phyloP scores from a whole-genome alignment of 192 early-diverging fungal genomes.

The Linnemannia schmuckeri region DNA sequence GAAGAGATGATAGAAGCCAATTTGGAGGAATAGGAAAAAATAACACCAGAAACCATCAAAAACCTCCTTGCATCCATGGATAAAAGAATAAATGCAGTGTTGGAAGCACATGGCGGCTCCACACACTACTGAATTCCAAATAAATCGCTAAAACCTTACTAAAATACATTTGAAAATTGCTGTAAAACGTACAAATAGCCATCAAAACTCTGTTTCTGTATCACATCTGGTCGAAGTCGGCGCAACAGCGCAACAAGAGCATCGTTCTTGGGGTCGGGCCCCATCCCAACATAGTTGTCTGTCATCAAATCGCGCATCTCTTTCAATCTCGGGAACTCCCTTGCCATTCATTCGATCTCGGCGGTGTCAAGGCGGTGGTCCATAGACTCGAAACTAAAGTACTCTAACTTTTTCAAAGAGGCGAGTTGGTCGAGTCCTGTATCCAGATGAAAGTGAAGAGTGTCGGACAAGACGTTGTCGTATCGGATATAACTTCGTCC shows the following conservation, averaged over 20 bases:
- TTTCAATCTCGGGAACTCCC: not conserved
- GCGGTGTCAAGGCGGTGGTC: not conserved
- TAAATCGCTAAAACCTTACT: too few relatives aligned
- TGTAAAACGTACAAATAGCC: too few relatives aligned
- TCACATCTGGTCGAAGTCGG: not conserved
- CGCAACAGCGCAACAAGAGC: not conserved
- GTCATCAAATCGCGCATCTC: not conserved
- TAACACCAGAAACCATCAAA: not conserved
- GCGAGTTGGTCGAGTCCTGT: not conserved
- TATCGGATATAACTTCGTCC: not conserved
- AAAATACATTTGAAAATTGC: too few relatives aligned
- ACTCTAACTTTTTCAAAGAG: not conserved
- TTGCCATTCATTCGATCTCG: not conserved
- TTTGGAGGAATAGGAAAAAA: not conserved
- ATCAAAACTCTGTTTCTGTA: not conserved
- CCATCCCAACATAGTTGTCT: not conserved
- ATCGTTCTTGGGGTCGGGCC: not conserved
- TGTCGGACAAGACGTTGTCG: not conserved
- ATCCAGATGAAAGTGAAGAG: not conserved
- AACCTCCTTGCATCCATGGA: too few relatives aligned
- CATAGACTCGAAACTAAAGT: not conserved
- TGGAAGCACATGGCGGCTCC: too few relatives aligned
- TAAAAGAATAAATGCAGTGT: too few relatives aligned
- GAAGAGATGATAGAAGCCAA: constrained; percentile 4
- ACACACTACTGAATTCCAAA: too few relatives aligned